Evolutionary conservation across 257 asterid genomes (phyloP), one percentile per base, ranked within the genome.

Genomic region (Solanum lignicaule): DNA sequence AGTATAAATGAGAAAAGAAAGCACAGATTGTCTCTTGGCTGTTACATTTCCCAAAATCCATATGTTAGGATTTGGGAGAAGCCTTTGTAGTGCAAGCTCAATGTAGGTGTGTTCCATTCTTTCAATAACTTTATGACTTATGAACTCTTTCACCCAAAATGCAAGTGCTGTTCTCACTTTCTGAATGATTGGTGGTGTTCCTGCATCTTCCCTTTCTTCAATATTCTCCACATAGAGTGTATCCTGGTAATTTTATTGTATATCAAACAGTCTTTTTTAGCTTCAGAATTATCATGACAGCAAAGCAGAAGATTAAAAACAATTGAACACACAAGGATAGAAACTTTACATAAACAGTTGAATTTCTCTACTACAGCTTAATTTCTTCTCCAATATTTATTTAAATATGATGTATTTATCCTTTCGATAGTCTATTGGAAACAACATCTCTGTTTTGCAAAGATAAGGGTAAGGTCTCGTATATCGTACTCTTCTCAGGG

Each of bases 191-290:
- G 82, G 90, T 23, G 95, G 95, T 11, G 93, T 93, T 69, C 95
- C 94, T 1, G 94, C 95, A 13, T 92, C 95, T 83, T 93, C 95
- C 85, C 94, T 90, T 81, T 93, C 94, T 86, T 92, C 94, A 84
- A 93, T 87, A 66, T 76, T 81, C 39, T 91, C 91, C 16, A 88
- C 72, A 33, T 93, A 92, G 23, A 93, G 48, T 6, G 95, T 93
- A 85, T 92, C 94, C 94, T 92, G 86, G 0, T 23, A 12, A 76
- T 36, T 74, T 0, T 74, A 9, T 74, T 5, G 2, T 5, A 72
- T 32, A 71, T 71, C 18, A 18, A 69, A 10, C 0, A 66, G 8
- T 25, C 73, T n/a, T 65, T 62, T 65, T 39, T 39, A 66, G 35
- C 33, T 69, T 69, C 16, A 15, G 65, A 18, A 18, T 60, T 60